Conservation (phyloP, 768 basidiomycete species). For the Rubroboletus satanas region DNA sequence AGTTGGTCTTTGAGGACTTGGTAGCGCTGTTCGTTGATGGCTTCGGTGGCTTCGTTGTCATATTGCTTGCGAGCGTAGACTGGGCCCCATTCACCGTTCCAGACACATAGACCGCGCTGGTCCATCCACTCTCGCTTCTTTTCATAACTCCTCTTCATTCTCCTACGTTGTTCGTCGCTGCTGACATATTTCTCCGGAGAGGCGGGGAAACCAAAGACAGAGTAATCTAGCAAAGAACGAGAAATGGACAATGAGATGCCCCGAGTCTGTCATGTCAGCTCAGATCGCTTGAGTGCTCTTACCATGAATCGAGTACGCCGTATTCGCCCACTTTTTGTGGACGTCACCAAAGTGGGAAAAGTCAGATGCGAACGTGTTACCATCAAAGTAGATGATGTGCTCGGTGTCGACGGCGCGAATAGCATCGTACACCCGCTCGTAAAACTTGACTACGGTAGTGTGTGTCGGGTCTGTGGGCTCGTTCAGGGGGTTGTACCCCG, state of each 20-base stretch:
- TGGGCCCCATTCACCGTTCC: slow-evolving; percentile 85
- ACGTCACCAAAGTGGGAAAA: slow-evolving; percentile 69
- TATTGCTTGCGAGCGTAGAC: slow-evolving; percentile 67
- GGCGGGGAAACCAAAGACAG: slow-evolving; percentile 64
- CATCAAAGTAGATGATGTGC: slow-evolving; percentile 78
- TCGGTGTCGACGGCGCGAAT: slow-evolving; percentile 68
- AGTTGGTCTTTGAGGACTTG: slow-evolving; percentile 71
- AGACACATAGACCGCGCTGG: slow-evolving; percentile 57
- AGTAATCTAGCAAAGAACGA: slow-evolving; percentile 20
- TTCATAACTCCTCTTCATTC: slow-evolving; percentile 57
- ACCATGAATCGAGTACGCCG: slow-evolving; percentile 77
- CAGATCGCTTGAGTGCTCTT: neutral
- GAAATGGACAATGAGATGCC: neutral
- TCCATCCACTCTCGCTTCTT: slow-evolving; percentile 81
- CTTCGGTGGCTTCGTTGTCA: slow-evolving; percentile 55
- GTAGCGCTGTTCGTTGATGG: slow-evolving; percentile 63
- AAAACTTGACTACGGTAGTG: slow-evolving; percentile 60
- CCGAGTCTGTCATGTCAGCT: neutral
- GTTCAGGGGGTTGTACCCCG: slow-evolving; percentile 84
- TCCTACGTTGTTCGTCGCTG: slow-evolving; percentile 47
- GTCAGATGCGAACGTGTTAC: slow-evolving; percentile 80
- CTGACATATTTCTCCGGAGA: slow-evolving; percentile 52
- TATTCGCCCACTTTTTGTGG: slow-evolving; percentile 62
- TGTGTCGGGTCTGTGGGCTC: slow-evolving; percentile 73
- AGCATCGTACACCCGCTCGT: slow-evolving; percentile 61